Base-by-base conservation (phyloP, 305 asterid species). In the Fraxinus velutina region DNA sequence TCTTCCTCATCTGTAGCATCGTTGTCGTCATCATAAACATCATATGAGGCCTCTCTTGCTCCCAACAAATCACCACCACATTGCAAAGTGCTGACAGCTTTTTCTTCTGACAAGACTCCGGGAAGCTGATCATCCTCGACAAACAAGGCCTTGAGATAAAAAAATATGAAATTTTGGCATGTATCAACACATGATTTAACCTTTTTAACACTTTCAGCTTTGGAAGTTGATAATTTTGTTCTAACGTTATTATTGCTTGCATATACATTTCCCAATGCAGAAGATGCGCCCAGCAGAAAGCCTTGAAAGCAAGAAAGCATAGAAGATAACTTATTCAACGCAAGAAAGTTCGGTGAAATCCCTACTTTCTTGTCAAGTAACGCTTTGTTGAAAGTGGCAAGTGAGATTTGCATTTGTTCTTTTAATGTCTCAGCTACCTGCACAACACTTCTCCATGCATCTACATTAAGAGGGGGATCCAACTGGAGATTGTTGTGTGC, bases 211-310 rank as follows among this genome's bases (percentile, higher is more conserved):
- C 82, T 81, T 80, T 88, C 89, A 76, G 81, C 73, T 81, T 90
- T 83, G 71, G 50, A 75, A 75, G 87, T 85, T 78, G 90, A 87
- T 52, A 85, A 83, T 72, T 80, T 88, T 68, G 78, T 42, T 85
- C 81, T 84, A 83, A 55, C 37, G 83, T 84, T 84, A 84, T 83
- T 78, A 27, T 80, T 82, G 76, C 10, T 86, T 62, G 84, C 84
- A 73, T 76, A 82, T 80, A 66, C 44, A 44, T 74, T 86, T 79
- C 87, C 89, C 73, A 89, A 78, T 47, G 89, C 81, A 72, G 90
- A 91, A 83, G 93, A 90, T 80, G 94, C 81, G 27, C 98, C 98
- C 90, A 89, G 88, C 74, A 95, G 88, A 71, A 92, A 86, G 80
- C 97, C 98, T 85, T 91, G 94, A 78, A 84, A 85, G 89, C 96